Conservation (phyloP, 192 early-diverging fungal genomes). For the Geosiphon pyriformis region DNA sequence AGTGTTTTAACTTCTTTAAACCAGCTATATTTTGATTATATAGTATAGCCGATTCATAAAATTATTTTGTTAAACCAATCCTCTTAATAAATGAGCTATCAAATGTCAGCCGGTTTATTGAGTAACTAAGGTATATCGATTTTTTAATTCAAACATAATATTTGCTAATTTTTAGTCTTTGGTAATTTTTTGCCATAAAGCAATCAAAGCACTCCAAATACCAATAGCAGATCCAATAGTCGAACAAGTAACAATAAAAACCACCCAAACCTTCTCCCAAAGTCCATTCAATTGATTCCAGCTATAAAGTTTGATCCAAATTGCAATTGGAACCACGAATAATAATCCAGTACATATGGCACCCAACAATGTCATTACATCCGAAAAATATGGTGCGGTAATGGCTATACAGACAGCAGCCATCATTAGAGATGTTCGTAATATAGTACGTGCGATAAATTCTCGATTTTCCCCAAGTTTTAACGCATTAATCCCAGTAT, state of each 20-base stretch:
- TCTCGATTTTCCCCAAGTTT: slow-evolving; percentile 31
- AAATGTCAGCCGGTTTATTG: too few relatives aligned
- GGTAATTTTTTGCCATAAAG: slow-evolving; percentile 7
- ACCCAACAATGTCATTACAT: slow-evolving; percentile 56
- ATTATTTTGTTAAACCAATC: too few relatives aligned
- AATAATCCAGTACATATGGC: slow-evolving; percentile 53
- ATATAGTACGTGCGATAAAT: slow-evolving; percentile 36
- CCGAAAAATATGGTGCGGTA: slow-evolving; percentile 53
- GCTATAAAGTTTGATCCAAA: slow-evolving; percentile 46
- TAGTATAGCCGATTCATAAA: too few relatives aligned
- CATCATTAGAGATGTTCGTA: slow-evolving; percentile 42
- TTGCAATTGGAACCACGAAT: slow-evolving; percentile 48
- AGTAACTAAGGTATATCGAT: too few relatives aligned
- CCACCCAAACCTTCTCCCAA: slow-evolving; percentile 36
- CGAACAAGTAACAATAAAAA: slow-evolving; percentile 24
- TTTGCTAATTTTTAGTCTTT: too few relatives aligned
- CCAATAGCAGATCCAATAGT: slow-evolving; percentile 7
- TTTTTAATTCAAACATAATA: too few relatives aligned
- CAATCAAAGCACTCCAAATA: not conserved
- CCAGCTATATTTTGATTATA: too few relatives aligned
- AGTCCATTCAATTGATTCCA: slow-evolving; percentile 34
- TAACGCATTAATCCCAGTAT: slow-evolving; percentile 39
- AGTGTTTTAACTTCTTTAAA: too few relatives aligned
- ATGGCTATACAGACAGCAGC: slow-evolving; percentile 36
- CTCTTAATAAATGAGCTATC: too few relatives aligned